These are phyloP conservation scores for Xylariaceae sp. DNA, from an alignment of 2,329 filamentous ascomycete genomes.

Conservation along the genomic window DNA sequence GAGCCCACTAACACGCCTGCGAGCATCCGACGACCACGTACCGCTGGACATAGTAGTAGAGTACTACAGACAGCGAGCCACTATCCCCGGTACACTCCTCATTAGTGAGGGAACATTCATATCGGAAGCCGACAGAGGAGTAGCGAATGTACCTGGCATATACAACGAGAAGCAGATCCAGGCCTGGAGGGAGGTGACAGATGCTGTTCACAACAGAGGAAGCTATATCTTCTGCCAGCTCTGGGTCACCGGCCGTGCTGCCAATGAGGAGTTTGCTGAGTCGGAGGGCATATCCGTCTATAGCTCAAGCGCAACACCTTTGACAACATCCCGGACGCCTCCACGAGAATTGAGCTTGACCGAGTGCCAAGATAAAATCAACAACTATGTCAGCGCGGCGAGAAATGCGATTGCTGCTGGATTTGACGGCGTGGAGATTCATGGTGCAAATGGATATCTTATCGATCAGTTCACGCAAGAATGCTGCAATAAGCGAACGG, in stretches of 20 bases:
- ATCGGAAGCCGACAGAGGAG: slow-evolving; percentile 42
- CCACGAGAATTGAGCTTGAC: slow-evolving; percentile 51
- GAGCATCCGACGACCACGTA: slow-evolving; percentile 40
- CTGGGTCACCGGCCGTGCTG: slow-evolving; percentile 55
- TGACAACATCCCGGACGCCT: slow-evolving; percentile 43
- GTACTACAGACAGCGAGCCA: slow-evolving; percentile 43
- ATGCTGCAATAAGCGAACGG: slow-evolving; percentile 13
- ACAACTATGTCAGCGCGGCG: slow-evolving; percentile 49
- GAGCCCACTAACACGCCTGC: slow-evolving; percentile 48
- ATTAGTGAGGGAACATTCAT: slow-evolving; percentile 53
- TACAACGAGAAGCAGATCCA: slow-evolving; percentile 46
- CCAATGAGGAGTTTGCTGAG: slow-evolving; percentile 29
- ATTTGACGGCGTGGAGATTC: slow-evolving; percentile 64
- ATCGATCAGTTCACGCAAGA: slow-evolving; percentile 48
- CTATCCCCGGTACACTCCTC: slow-evolving; percentile 40
- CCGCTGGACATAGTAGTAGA: slow-evolving; percentile 27
- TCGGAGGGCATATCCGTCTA: slow-evolving; percentile 29
- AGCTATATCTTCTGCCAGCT: slow-evolving; percentile 57
- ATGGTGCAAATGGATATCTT: slow-evolving; percentile 55
- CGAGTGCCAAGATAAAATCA: slow-evolving; percentile 59
- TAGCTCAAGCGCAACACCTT: slow-evolving; percentile 34
- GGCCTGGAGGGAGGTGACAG: slow-evolving; percentile 51
- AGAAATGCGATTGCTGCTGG: slow-evolving; percentile 57
- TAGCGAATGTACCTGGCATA: slow-evolving; percentile 47
- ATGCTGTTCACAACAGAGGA: slow-evolving; percentile 53